Evolutionary conservation across 306 rosid species (phyloP), one percentile per base, ranked within the genome.

Genomic region (Cucurbita maxima): DNA sequence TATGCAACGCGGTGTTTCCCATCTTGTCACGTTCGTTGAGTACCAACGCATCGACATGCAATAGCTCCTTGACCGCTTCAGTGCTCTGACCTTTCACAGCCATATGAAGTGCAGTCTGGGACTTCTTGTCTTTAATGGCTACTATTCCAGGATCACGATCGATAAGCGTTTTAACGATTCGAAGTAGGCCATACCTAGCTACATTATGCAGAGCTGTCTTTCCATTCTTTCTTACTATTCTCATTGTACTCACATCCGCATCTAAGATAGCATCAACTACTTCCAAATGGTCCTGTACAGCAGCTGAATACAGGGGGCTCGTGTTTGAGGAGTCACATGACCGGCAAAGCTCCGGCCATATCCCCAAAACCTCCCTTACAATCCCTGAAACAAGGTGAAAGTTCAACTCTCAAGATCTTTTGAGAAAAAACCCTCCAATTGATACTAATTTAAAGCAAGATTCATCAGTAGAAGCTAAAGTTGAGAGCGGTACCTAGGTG

Each of bases 61-160:
- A 76, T 58, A 90, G 80, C 78, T 91, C 99, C 75, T 94, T 96
- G 19, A 91, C 97, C 5, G 84, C 88, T 20, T 34, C 71, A 45
- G 85, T 76, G 74, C 86, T 72, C 83, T 88, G 88, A 63, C 97
- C 99, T 82, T 94, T 94, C 8, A 88, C 97, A 47, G 99, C 95
- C 99, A 94, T 94, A 78, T 94, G 99, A 40, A 94, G 87, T 14
- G 96, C 97, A 62, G 99, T 94, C 83, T 94, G 99, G 64, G 91
- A 91, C 60, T 94, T 94, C 76, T 89, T 94, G 78, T 94, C 99
- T 76, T 94, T 94, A 82, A 94, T 82, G 58, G 85, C 68, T 30
- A 89, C 89, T 61, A 94, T 86, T 75, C 81, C 94, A 10, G 80
- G 80, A 80, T 91, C 95, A 12, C 89, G 86, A 2, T 82, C 86